A percentile compares a stretch with the other conserved stretches of the same genome.
phyloP scores from a whole-genome alignment of 2,329 filamentous ascomycete species.

The Colletotrichum chlorophyti region DNA sequence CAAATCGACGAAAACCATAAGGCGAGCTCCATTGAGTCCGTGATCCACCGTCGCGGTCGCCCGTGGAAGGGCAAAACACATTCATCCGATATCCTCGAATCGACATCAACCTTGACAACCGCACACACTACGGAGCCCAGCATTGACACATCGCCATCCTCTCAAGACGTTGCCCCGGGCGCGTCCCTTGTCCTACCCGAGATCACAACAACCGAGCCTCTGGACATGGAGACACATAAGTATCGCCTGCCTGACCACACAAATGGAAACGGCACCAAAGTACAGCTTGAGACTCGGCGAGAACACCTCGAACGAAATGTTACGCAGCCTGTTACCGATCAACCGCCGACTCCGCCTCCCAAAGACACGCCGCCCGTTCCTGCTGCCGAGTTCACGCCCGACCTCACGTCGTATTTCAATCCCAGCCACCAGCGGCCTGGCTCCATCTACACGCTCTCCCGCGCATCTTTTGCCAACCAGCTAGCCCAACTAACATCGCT shows the following conservation, averaged over 20 bases:
- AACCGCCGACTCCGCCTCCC: slow-evolving; percentile 48
- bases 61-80: slow-evolving; percentile 74
- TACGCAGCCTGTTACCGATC: slow-evolving; percentile 46
- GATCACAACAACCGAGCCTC: slow-evolving; percentile 55
- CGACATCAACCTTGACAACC: slow-evolving; percentile 24
- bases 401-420: slow-evolving; percentile 69
- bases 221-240: slow-evolving; percentile 76
- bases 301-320: slow-evolving; percentile 62
- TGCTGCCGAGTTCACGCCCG: slow-evolving; percentile 53
- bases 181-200: slow-evolving; percentile 49
- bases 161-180: slow-evolving; percentile 36
- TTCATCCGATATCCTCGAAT: slow-evolving; percentile 55
- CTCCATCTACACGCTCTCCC: slow-evolving; percentile 92
- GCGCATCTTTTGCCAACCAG: slow-evolving; percentile 91
- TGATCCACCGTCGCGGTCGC: slow-evolving; percentile 71
- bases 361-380: slow-evolving; percentile 55
- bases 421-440: slow-evolving; percentile 73
- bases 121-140: background rate
- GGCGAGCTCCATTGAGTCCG: slow-evolving; percentile 55
- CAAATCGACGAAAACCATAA: slow-evolving; percentile 73
- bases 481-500: slow-evolving; percentile 91
- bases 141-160: slow-evolving; percentile 2
- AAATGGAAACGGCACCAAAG: slow-evolving; percentile 72
- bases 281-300: slow-evolving; percentile 61
- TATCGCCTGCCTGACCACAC: slow-evolving; percentile 75